These are phyloP conservation scores for Blastomyces gilchristii DNA, from an alignment of 2,329 filamentous ascomycete genomes.

Conservation along the genomic window DNA sequence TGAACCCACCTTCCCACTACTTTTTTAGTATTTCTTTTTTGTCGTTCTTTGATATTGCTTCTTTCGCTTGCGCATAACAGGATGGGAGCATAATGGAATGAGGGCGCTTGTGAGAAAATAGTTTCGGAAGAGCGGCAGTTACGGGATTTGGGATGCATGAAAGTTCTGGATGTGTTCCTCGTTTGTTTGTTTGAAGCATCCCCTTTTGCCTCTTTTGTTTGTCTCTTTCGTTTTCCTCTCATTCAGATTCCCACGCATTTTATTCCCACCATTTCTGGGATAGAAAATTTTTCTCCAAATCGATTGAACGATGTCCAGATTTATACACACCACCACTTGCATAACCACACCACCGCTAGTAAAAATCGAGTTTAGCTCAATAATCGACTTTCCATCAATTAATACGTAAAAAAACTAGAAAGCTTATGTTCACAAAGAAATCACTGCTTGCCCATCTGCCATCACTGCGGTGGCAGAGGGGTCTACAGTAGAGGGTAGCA, in stretches of 20 bases:
- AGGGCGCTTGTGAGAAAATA: neutral
- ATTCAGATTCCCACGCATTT: neutral
- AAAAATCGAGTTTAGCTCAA: too few species aligned
- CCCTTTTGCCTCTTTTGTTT: neutral
- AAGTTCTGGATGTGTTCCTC: neutral
- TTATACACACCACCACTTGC: too few species aligned
- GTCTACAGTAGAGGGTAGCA: too few species aligned
- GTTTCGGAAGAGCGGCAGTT: neutral
- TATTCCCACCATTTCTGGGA: too few species aligned
- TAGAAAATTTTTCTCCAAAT: too few species aligned
- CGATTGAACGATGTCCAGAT: neutral
- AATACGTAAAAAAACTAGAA: too few species aligned
- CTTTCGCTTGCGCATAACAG: neutral
- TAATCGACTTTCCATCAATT: too few species aligned
- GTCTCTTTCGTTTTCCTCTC: neutral
- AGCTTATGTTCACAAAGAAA: too few species aligned
- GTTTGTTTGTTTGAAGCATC: neutral
- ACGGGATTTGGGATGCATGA: neutral
- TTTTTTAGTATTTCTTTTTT: neutral
- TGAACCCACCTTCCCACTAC: neutral
- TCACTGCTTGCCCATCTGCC: too few species aligned
- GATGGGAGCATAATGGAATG: neutral
- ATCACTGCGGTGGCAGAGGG: too few species aligned
- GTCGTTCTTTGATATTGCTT: neutral
- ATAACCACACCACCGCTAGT: too few species aligned